phyloP scores from a whole-genome alignment of 176 grass and related monocot genomes.

The Pontederia paniculata region DNA sequence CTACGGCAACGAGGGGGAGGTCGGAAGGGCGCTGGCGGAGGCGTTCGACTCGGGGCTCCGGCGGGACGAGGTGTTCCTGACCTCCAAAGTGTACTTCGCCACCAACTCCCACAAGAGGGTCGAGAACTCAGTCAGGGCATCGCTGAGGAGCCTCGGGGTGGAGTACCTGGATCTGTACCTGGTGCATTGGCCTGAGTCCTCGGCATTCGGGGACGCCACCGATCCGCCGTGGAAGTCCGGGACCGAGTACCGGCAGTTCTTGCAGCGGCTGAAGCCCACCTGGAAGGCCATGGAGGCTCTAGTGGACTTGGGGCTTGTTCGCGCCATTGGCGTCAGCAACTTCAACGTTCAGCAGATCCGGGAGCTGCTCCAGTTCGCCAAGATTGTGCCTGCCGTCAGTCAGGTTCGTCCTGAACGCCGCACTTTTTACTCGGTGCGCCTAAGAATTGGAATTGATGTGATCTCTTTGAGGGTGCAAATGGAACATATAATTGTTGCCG shows the following conservation, averaged over 20 bases:
- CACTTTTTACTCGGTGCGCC: neutral
- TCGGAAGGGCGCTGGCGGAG: slow-evolving; percentile 20
- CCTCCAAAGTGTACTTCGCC: slow-evolving; percentile 29
- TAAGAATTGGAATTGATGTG: no score
- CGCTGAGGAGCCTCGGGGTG: slow-evolving; percentile 30
- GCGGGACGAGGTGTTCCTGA: slow-evolving; percentile 35
- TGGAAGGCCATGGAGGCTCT: slow-evolving; percentile 38
- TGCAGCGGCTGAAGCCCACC: slow-evolving; percentile 28
- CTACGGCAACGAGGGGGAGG: slow-evolving; percentile 33
- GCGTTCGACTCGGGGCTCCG: slow-evolving; percentile 24
- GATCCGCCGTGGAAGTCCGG: slow-evolving; percentile 29
- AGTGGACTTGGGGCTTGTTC: slow-evolving; percentile 23
- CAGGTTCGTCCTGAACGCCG: slow-evolving; percentile 20
- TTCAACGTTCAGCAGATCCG: slow-evolving; percentile 34
- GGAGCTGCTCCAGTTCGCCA: slow-evolving; percentile 33
- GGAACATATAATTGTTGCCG: no score
- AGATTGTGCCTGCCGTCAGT: slow-evolving; percentile 34
- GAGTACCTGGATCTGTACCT: slow-evolving; percentile 37
- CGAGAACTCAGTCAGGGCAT: slow-evolving; percentile 31
- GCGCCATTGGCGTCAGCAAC: slow-evolving; percentile 36
- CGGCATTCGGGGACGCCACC: slow-evolving; percentile 31
- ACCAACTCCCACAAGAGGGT: slow-evolving; percentile 35
- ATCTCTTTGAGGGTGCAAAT: no score
- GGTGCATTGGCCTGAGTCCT: slow-evolving; percentile 36
- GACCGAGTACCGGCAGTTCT: slow-evolving; percentile 25